Evolutionary conservation across 2,329 filamentous ascomycete genomes (phyloP).

Genomic region (Talaromyces piceae): DNA sequence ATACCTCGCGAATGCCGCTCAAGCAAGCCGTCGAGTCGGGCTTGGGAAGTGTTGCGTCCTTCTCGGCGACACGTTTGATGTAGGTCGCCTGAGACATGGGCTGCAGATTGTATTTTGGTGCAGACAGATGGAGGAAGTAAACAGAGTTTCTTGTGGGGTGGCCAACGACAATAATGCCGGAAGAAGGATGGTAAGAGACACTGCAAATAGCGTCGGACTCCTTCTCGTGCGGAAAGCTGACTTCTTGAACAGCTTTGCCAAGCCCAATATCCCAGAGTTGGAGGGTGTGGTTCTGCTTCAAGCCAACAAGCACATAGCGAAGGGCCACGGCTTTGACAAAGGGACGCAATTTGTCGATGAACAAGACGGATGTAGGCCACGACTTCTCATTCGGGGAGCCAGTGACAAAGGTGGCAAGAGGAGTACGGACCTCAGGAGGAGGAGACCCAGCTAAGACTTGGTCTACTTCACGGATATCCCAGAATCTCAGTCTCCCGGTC

Average conservation of each 20-base stretch:
- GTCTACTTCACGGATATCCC: constrained; percentile 82
- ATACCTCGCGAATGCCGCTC: constrained; percentile 93
- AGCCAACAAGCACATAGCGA: constrained; percentile 91
- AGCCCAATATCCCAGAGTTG: constrained; percentile 97
- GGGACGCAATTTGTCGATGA: constrained; percentile 92
- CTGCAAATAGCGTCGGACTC: constrained; percentile 98
- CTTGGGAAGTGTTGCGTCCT: constrained; percentile 66
- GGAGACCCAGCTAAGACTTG: constrained; percentile 41
- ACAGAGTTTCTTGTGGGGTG: constrained; percentile 96
- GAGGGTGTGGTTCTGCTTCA: constrained; percentile 98
- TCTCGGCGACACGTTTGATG: constrained; percentile 66
- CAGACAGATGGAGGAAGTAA: constrained; percentile 93
- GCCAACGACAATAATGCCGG: constrained; percentile 88
- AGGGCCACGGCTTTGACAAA: constrained; percentile 85
- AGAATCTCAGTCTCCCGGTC: constrained; percentile 92
- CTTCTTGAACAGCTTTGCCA: constrained; percentile 90
- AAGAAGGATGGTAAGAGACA: constrained; percentile 84
- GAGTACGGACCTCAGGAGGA: constrained; percentile 71
- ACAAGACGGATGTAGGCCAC: constrained; percentile 90
- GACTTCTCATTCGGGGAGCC: constrained; percentile 86
- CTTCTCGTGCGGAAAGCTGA: constrained; percentile 91
- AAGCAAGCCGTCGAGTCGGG: constrained; percentile 95
- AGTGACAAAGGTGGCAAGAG: constrained; percentile 77
- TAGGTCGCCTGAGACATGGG: constrained; percentile 82
- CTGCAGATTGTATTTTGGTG: constrained; percentile 78